Base-by-base conservation (phyloP, 805 yeast genomes). In the Candida gorgasii region DNA sequence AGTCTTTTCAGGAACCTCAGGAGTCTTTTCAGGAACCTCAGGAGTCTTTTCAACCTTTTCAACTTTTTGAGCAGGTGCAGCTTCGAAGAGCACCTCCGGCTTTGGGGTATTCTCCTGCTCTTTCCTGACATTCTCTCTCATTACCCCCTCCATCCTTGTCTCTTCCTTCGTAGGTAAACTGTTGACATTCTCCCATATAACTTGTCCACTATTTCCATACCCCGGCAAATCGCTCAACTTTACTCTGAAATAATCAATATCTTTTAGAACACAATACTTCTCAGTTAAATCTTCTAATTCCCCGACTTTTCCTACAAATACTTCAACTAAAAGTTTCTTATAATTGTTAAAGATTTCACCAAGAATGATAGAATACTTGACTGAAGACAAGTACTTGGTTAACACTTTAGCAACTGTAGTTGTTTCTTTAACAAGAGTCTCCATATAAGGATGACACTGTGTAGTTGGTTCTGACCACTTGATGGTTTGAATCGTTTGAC, bases 361-460 rank as follows among this genome's bases (percentile, higher is more conserved):
- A 41, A 79, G 56, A 20, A 79, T 67, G 4, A 65, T 47, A 5
- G 75, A 53, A 47, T 73, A 72, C 42, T 78, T 79, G 13, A 62
- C 48, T 37, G 71, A 72, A 0, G 85, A 79, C 29, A 85, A 62
- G 53, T 81, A 80, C 45, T 78, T 75, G 30, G 72, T 73, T 19
- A 84, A 65, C 5, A 82, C 83, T 45, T 78, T 75, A 2, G 81
- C 69, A 19, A 86, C 80, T 0, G 85, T 79, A n/a, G 71, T 53
- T 0, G 88, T 81, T 45, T 85, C 89, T 48, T 79, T 81, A 34
- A 83, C 82, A 29, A 85, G 59, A 1, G 74, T 72, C 44, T 75
- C 81, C 86, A 85, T 83, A 54, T 82, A 85, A 24, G 59, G 65
- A 54, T 82, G 84, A 33, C 80, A 79, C 39, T 73, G 77, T 11